Base-by-base conservation (phyloP, 140 eudicot genomes). In the Ambrosia hybrid region DNA sequence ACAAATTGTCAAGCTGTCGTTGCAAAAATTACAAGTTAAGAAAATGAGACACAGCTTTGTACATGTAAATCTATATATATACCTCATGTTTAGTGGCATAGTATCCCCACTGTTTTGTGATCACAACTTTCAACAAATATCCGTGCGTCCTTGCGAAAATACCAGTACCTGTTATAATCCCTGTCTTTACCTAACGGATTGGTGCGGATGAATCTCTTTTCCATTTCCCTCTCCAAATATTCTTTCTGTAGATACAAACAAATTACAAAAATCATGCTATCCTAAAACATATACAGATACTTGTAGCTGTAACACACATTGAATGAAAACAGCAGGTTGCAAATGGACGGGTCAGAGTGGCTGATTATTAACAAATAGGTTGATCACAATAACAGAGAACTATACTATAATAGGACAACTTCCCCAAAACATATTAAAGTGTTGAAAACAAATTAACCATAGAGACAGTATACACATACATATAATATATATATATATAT, bases 111-210 rank as follows among this genome's bases (percentile, higher is more conserved):
- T 79, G 80, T 64, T 64, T 71, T 74, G 78, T 85, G 86, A 74
- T 94, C 96, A 55, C 84, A 80, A 76, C 87, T 88, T 82, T 94
- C 99, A 48, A 90, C 85, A 81, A 83, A 94, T 65, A 94, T 72
- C 56, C 96, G 83, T 4, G 86, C 83, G 53, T 94, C 91, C 51
- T 85, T 91, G 26, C 87, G 84, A 81, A 90, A 94, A 78, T 86
- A 88, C 99, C 99, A 94, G 80, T 90, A 94, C 85, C 96, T 84
- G 79, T 84, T 86, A 76, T 84, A 73, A 76, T 94, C 72, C 79
- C 82, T 84, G 80, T 94, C 99, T 86, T 94, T 94, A 59, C 99
- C 99, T 76, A 94, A 71, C 4, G 97, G 82, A 56, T 83, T 90
- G 46, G 97, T 86, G 62, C 90, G 94, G 70, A 88, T 78, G 13